Base-by-base conservation (phyloP, 805 yeast genomes). In the Clavispora vitiphila region DNA sequence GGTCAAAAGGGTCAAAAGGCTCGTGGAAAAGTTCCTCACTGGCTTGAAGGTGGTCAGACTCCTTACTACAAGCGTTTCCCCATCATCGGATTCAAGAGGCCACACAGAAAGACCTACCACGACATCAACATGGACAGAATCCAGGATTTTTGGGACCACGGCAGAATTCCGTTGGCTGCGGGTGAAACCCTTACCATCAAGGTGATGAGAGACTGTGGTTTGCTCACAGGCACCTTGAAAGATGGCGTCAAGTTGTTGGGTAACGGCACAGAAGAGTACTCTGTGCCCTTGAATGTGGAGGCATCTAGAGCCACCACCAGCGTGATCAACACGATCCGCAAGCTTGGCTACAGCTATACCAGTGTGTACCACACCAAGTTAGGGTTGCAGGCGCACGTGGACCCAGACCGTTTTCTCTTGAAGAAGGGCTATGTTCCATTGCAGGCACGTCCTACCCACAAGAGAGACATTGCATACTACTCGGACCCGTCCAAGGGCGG, bases 1-100 rank as follows among this genome's bases (percentile, higher is more conserved):
- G 99, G 99, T 73, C 96, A 87, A 58, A 93, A 93, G 69, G 99
- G 99, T 79, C 98, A 91, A 63, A 91, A 91, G 69, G 96, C 98
- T 9, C 80, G 98, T 67, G 86, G 91, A 29, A 78, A 82, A 32
- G 91, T 91, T 23, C 91, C 89, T 42, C 78, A 84, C 44, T 87
- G 95, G 91, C 88, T 91, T 61, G 99, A 93, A 72, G 99, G 99
- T 79, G 98, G 99, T 61, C 99, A 93, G 62, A 93, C 98, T 2
- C 98, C 97, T 20, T 80, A 83, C 58, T 80, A 80, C 63, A 77
- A 85, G 64, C 69, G 85, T 51, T 81, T 87, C 65, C 96, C 97
- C 51, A 91, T 91, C 60, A 71, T 83, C 46, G 98, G 98, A 8
- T 89, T 89, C 69, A 80, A 77, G 54, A 78, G 87, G 60, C 77